Conservation (phyloP, 2,329 filamentous ascomycete species). For the Fusarium clavum region DNA sequence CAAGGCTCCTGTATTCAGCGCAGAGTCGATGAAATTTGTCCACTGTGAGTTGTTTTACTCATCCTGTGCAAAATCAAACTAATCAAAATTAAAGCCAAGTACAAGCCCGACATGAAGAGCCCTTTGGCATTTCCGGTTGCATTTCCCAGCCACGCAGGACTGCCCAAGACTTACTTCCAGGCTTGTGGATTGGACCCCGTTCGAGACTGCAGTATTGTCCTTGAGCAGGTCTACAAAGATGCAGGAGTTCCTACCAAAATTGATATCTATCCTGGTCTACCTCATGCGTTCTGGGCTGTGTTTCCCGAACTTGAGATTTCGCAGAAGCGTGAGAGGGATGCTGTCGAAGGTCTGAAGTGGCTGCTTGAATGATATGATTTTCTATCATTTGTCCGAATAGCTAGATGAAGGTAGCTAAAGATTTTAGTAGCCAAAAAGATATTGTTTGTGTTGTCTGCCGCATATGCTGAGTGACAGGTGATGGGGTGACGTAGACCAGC, state of each 20-base stretch:
- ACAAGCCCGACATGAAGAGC: slow-evolving; percentile 42
- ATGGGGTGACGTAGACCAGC: slow-evolving; percentile 32
- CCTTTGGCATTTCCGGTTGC: slow-evolving; percentile 46
- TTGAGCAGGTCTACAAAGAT: slow-evolving; percentile 48
- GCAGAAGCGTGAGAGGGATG: slow-evolving; percentile 41
- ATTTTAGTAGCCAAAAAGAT: background rate
- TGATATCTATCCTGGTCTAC: slow-evolving; percentile 48
- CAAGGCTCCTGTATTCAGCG: slow-evolving; percentile 39
- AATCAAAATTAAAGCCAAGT: slow-evolving; percentile 34
- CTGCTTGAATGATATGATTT: slow-evolving; percentile 12
- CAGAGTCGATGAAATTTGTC: slow-evolving; percentile 42
- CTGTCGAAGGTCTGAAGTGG: slow-evolving; percentile 42
- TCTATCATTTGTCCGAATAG: background rate
- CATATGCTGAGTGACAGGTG: slow-evolving; percentile 1
- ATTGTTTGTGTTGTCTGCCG: background rate
- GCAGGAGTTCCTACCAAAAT: slow-evolving; percentile 43
- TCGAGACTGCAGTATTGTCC: slow-evolving; percentile 47
- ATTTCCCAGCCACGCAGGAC: slow-evolving; percentile 28
- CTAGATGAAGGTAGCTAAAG: background rate
- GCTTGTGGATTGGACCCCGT: slow-evolving; percentile 48
- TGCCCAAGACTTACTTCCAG: slow-evolving; percentile 51
- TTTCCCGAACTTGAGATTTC: slow-evolving; percentile 39
- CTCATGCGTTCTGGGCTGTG: slow-evolving; percentile 48
- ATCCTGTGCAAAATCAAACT: background rate
- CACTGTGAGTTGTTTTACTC: slow-evolving; percentile 23